Conservation (phyloP, 1,139 yeast species). For the Candida labiduridarum region DNA sequence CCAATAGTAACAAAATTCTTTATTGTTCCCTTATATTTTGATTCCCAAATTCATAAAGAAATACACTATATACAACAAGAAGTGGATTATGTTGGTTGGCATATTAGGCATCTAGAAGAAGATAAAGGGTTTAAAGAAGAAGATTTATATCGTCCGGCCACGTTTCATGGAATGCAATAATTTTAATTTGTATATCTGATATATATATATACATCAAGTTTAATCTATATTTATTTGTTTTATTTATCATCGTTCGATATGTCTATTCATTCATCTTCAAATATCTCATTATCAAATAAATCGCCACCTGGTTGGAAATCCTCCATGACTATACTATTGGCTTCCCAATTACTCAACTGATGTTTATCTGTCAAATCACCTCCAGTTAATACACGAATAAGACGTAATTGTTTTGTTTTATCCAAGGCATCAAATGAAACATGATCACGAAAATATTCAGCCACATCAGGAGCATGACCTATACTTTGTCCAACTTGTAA, state of each 20-base stretch:
- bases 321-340: constrained; percentile 24
- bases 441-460: constrained; percentile 53
- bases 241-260: not conserved
- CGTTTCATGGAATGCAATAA: constrained; percentile 18
- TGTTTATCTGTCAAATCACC: constrained; percentile 39
- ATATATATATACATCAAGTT: not conserved
- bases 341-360: constrained; percentile 45
- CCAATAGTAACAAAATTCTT: constrained; percentile 31
- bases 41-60: constrained; percentile 28
- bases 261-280: constrained; percentile 3
- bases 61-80: constrained; percentile 36
- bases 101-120: constrained; percentile 37
- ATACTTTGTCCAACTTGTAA: constrained; percentile 90
- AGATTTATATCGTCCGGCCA: constrained; percentile 35
- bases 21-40: constrained; percentile 28
- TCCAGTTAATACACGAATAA: constrained; percentile 66
- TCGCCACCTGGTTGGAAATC: constrained; percentile 17
- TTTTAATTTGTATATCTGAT: too few species aligned
- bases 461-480: constrained; percentile 64
- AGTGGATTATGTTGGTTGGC: constrained; percentile 43
- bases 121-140: constrained; percentile 29
- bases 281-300: not conserved
- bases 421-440: constrained; percentile 50
- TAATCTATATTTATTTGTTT: not conserved
- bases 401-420: constrained; percentile 50